Base-by-base conservation (phyloP, 805 yeast genomes). In the Schizosaccharomyces osmophilus region DNA sequence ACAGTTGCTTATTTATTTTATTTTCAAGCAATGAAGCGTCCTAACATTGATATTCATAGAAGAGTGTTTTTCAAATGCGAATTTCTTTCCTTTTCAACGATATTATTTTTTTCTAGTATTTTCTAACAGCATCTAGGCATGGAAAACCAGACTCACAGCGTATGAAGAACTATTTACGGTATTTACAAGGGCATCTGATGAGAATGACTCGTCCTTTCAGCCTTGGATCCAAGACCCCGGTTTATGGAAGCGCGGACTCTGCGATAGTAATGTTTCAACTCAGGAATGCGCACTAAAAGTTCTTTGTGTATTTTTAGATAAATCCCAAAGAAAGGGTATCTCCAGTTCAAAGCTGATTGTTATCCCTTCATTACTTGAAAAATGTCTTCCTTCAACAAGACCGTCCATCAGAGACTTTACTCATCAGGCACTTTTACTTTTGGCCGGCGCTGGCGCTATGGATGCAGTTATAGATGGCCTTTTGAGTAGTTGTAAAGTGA, bases 141-240 rank as follows among this genome's bases (percentile, higher is more conserved):
- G 97, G 97, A 89, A 87, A 71, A 96, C 82, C n/a, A 81, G 98
- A 64, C 73, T 79, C 62, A 79, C 75, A 19, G 96, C 90, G 0
- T 90, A 89, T 70, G 84, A 82, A 62, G 89, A 85, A 66, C 68
- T 82, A 61, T 72, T 75, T 24, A 73, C 73, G 51, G 69, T 67
- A 55, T 84, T 86, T 67, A 73, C 77, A 59, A 73, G 70, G 59
- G 78, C 86, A 1, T 75, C 81, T 2, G 74, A 76, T 64, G 82
- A 78, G 62, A 69, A 74, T n/a, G 87, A 81, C 64, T 76, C 72
- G 1, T 76, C 82, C 58, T 82, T 84, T 67, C 71, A 70, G 29
- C 73, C 73, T 2, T 80, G 78, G 68, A 68, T 80, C 63, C 68
- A 71, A 19, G 77, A 75, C 62, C 83, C 87, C 0, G 82, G 79